Evolutionary conservation across 805 yeast genomes (phyloP).

Genomic region (Metschnikowia colocasiae): DNA sequence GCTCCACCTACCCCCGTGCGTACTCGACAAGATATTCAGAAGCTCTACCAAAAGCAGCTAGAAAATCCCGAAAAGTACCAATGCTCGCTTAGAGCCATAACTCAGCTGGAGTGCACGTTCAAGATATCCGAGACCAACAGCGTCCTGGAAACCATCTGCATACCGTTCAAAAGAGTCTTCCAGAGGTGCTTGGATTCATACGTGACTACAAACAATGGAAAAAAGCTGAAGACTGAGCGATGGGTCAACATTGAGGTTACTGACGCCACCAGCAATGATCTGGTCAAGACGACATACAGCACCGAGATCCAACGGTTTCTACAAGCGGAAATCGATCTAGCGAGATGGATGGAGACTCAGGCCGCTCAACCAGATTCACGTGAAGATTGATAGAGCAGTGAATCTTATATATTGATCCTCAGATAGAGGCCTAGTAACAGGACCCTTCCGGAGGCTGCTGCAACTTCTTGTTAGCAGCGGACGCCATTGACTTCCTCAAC

Average conservation of each 20-base stretch:
- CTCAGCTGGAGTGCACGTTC: conserved; percentile 44
- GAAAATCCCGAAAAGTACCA: conserved; percentile 29
- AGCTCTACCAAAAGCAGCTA: conserved; percentile 25
- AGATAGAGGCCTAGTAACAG: conserved; percentile 37
- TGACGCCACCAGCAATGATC: conserved; percentile 30
- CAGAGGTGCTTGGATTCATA: conserved; percentile 35
- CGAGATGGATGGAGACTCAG: conserved; percentile 27
- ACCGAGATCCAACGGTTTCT: conserved; percentile 32
- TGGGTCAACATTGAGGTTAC: conserved; percentile 43
- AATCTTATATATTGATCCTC: not conserved
- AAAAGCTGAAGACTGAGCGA: conserved; percentile 22
- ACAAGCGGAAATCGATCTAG: conserved; percentile 37
- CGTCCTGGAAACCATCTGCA: conserved; percentile 37
- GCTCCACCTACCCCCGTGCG: conserved; percentile 45
- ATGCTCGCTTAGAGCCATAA: conserved; percentile 32
- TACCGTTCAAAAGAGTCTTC: conserved; percentile 42
- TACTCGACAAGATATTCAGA: conserved; percentile 26
- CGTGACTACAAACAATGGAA: conserved; percentile 23
- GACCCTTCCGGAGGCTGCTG: conserved; percentile 91
- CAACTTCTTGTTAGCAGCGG: conserved; percentile 74
- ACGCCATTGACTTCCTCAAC: conserved; percentile 81
- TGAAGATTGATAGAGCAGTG: not conserved
- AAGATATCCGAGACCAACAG: conserved; percentile 21
- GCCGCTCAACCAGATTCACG: conserved; percentile 1
- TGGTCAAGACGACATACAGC: conserved; percentile 19